Base-by-base conservation (phyloP, 768 basidiomycete species). In the Gloeostereum incarnatum region DNA sequence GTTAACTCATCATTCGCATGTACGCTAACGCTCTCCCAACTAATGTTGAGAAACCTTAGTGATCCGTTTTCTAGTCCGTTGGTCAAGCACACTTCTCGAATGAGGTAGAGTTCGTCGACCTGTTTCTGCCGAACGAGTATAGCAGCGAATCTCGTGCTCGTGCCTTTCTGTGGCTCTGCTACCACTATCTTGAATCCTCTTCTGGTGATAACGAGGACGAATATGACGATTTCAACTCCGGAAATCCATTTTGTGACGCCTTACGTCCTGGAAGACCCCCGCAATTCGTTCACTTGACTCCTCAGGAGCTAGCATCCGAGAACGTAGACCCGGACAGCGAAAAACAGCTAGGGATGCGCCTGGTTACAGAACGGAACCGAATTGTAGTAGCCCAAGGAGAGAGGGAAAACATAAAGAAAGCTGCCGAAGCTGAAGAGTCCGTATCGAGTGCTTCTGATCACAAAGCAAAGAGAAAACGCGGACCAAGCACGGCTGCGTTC, bases 241-340 rank as follows among this genome's bases (percentile, higher is more conserved):
- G 45, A 16, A 85, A 85, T 46, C 79, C 82, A 0, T 86, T 86
- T 51, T 64, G 72, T 29, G 73, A 77, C 49, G 67, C 58, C 21
- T 38, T 47, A 29, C 56, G 56, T 22, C 50, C 54, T 16, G 57
- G 60, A 29, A 58, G 58, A 26, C 52, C 55, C 9, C 69, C 71
- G 6, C 38, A 52, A 2, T 57, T 74, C 30, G 53, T 58, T 6
- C 47, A 55, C 20, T 53, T 75, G 31, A 62, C 65, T 3, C 48
- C 60, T 1, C 59, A 61, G 17, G 68, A 68, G 49, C 49, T 52
- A 8, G 51, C 52, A 11, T 39, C 50, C 35, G 73, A 74, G 46
- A 75, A 75, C 42, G 55, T 65, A 25, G 69, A 74, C 39, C 55
- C 67, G 7, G 58, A 56, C 16, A 66, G 65, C 33, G 71, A 70